Conservation (phyloP, 495 filamentous ascomycete species). For the Alectoria sarmentosa region DNA sequence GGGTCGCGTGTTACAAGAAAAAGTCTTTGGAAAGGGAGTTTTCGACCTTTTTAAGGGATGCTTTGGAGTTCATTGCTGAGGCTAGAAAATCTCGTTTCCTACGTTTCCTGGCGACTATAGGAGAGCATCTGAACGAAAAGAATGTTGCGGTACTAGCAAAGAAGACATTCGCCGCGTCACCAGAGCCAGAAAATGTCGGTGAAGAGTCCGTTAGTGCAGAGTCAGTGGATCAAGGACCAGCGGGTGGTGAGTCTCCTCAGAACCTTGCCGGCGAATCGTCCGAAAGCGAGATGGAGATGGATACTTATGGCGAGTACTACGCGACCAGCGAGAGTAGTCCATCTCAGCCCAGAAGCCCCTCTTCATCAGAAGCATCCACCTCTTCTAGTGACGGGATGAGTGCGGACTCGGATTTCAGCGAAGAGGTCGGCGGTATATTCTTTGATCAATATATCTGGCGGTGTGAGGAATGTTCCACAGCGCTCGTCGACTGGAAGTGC, state of each 20-base stretch:
- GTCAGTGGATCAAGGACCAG: not conserved
- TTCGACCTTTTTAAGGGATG: not conserved
- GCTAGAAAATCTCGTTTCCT: not conserved
- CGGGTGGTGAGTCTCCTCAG: not conserved
- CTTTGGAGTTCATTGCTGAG: not conserved
- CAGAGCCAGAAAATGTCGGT: not conserved
- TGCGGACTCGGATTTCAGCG: conserved; percentile 1
- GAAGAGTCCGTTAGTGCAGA: not conserved
- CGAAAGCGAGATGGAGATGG: not conserved
- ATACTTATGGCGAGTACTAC: not conserved
- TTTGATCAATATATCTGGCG: not conserved
- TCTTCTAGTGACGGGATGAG: not conserved
- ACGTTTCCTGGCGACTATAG: not conserved
- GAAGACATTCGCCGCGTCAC: not conserved
- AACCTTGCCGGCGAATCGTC: not conserved
- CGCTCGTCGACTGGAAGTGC: not conserved
- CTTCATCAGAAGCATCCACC: not conserved
- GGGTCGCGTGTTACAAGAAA: not conserved
- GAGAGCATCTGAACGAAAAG: not conserved
- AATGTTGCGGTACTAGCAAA: conserved; percentile 1
- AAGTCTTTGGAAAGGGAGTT: not conserved
- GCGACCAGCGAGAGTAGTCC: no score
- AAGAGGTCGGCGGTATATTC: not conserved
- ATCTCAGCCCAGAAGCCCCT: not conserved
- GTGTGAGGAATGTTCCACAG: not conserved